phyloP scores from a whole-genome alignment of 257 asterid genomes.

The Phtheirospermum japonicum region DNA sequence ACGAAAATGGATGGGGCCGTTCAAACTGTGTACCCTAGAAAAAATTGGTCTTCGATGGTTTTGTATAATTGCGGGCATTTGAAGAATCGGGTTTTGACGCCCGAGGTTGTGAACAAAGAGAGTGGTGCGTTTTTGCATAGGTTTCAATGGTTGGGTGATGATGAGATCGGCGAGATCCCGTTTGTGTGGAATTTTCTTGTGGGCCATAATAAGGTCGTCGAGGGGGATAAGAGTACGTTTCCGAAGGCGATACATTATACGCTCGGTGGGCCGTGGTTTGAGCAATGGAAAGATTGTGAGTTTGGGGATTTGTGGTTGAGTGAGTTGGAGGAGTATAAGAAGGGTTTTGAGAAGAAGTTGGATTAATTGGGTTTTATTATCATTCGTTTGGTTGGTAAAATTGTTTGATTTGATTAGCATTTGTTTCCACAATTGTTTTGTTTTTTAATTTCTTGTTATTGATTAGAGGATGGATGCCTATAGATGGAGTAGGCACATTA shows the following conservation, averaged over 20 bases:
- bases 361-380: conserved; percentile 1
- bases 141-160: conserved; percentile 78
- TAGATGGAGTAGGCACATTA: not conserved
- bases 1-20: conserved; percentile 92
- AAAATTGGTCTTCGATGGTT: conserved; percentile 98
- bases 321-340: conserved; percentile 63
- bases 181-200: conserved; percentile 86
- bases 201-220: conserved; percentile 69
- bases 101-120: conserved; percentile 75
- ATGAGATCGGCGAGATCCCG: conserved; percentile 79
- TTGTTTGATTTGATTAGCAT: not conserved
- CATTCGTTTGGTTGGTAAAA: too few relatives aligned
- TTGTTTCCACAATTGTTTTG: not conserved
- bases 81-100: conserved; percentile 56
- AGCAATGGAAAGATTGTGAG: conserved; percentile 88
- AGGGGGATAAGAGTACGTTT: conserved; percentile 49
- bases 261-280: conserved; percentile 93
- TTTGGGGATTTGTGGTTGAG: conserved; percentile 81
- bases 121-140: conserved; percentile 80
- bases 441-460: not conserved
- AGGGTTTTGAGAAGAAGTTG: conserved; percentile 33
- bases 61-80: conserved; percentile 76
- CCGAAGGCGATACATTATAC: conserved; percentile 86
- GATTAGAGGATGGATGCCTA: not conserved
- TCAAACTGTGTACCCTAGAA: conserved; percentile 76